Base-by-base conservation (phyloP, 2,329 filamentous ascomycete species). In the Fusarium buharicum region DNA sequence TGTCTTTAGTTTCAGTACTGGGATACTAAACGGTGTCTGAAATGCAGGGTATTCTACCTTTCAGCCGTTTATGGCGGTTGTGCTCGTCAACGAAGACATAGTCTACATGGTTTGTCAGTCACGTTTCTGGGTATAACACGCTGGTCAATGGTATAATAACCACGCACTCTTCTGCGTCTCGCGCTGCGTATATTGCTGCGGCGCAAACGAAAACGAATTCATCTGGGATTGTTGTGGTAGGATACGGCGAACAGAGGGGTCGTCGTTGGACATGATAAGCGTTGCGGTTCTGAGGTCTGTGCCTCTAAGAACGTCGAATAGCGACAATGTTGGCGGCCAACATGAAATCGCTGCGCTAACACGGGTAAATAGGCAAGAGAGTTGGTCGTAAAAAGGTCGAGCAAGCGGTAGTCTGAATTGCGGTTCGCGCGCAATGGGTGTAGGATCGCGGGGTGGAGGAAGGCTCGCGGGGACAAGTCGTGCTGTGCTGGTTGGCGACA, bases 61-160 rank as follows among this genome's bases (percentile, higher is more conserved):
- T 98, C 63, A 98, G 81, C 70, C 94, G 87, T 79, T 98, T 98
- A 78, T 98, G 95, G 64, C 95, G 90, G 80, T 98, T 98, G 78
- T 98, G 95, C 77, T 98, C 94, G 77, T 98, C 94, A 55, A 98
- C 95, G 74, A 98, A 98, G 71, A 98, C 95, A 90, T 97, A 98
- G 76, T 97, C 93, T 96, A 50, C 62, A 51, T 50, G 16, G 55
- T 50, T 47, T 38, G 61, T 71, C 46, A 70, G 67, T 37, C 13
- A 54, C 36, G 41, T 37, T 24, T 33, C 37, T 34, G 36, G 13
- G 22, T 13, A 55, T 27, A 24, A 17, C 12, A 31, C 27, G 28
- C 6, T 17, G 14, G 46, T 30, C 56, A 7, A 33, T 55, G 75
- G 33, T 30, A 44, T 44, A 45, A 33, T 30, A 43, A n/a, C 18